A percentile compares a stretch with the other conserved stretches of the same genome.
These are phyloP conservation scores for Fusarium xylarioides DNA, from an alignment of 2,329 filamentous ascomycete species.

Conservation along the genomic window DNA sequence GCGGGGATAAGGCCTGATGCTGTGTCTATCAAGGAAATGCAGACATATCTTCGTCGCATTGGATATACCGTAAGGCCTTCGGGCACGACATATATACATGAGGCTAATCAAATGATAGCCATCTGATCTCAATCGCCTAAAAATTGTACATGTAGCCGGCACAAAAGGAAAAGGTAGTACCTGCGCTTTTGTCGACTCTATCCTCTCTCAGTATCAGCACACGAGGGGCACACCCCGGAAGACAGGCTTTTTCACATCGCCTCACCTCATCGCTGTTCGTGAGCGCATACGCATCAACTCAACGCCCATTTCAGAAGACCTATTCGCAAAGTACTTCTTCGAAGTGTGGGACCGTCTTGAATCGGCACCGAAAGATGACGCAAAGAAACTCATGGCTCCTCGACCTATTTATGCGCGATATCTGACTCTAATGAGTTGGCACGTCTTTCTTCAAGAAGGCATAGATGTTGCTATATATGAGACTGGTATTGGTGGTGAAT, in stretches of 20 bases:
- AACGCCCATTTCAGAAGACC: slow-evolving; percentile 62
- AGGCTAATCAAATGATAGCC: slow-evolving; percentile 39
- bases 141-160: slow-evolving; percentile 75
- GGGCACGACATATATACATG: not conserved
- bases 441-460: slow-evolving; percentile 70
- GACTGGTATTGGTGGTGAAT: slow-evolving; percentile 73
- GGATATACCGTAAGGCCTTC: slow-evolving; percentile 70
- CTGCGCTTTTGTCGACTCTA: slow-evolving; percentile 72
- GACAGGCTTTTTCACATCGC: slow-evolving; percentile 74
- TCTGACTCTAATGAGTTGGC: slow-evolving; percentile 72
- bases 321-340: slow-evolving; percentile 74
- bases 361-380: slow-evolving; percentile 44
- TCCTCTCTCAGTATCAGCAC: slow-evolving; percentile 63
- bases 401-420: slow-evolving; percentile 69
- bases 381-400: slow-evolving; percentile 49
- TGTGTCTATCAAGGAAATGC: slow-evolving; percentile 79
- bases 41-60: slow-evolving; percentile 77
- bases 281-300: slow-evolving; percentile 73
- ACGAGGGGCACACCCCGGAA: slow-evolving; percentile 50
- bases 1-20: slow-evolving; percentile 77
- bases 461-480: slow-evolving; percentile 73
- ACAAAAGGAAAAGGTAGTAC: slow-evolving; percentile 83
- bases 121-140: slow-evolving; percentile 66
- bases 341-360: slow-evolving; percentile 70
- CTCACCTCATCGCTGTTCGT: slow-evolving; percentile 72